Evolutionary conservation across 768 basidiomycete genomes (phyloP).

Genomic region (Xerocomus spinulosus): DNA sequence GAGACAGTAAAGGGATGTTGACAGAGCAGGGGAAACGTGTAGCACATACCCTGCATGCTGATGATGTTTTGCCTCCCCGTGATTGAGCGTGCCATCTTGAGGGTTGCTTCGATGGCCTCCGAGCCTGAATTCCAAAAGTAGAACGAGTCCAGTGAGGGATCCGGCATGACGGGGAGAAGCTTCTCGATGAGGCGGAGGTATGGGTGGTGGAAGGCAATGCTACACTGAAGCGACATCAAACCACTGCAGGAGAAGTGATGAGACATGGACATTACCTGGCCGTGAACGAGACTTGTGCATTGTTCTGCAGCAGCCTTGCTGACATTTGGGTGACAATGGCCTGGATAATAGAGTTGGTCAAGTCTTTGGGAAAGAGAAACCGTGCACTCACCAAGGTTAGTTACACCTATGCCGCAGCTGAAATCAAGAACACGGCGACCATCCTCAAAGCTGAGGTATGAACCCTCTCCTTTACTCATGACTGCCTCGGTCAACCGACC

Average conservation of each 20-base stretch:
- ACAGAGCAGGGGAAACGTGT: neutral
- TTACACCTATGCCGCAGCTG: conserved; percentile 84
- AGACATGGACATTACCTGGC: conserved; percentile 47
- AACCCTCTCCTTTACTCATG: conserved; percentile 65
- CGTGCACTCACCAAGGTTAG: conserved; percentile 59
- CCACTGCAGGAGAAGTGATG: neutral
- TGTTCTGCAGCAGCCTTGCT: conserved; percentile 88
- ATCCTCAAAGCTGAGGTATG: conserved; percentile 68
- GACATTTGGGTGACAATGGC: conserved; percentile 84
- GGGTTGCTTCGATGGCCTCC: conserved; percentile 84
- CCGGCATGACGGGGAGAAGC: conserved; percentile 84
- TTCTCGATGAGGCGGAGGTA: conserved; percentile 84
- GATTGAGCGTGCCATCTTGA: conserved; percentile 79
- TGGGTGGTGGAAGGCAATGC: conserved; percentile 82
- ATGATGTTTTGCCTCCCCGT: conserved; percentile 88
- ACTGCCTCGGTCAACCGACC: conserved; percentile 46
- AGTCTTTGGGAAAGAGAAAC: neutral
- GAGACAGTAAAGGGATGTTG: neutral
- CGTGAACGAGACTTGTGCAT: conserved; percentile 74
- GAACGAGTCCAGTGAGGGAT: conserved; percentile 88
- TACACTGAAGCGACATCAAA: conserved; percentile 54
- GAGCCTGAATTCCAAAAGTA: conserved; percentile 98
- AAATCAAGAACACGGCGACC: conserved; percentile 79
- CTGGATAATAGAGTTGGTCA: conserved; percentile 32
- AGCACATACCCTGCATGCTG: conserved; percentile 69